Evolutionary conservation across 2,329 filamentous ascomycete genomes (phyloP).

Genomic region (Lachnellula arida): DNA sequence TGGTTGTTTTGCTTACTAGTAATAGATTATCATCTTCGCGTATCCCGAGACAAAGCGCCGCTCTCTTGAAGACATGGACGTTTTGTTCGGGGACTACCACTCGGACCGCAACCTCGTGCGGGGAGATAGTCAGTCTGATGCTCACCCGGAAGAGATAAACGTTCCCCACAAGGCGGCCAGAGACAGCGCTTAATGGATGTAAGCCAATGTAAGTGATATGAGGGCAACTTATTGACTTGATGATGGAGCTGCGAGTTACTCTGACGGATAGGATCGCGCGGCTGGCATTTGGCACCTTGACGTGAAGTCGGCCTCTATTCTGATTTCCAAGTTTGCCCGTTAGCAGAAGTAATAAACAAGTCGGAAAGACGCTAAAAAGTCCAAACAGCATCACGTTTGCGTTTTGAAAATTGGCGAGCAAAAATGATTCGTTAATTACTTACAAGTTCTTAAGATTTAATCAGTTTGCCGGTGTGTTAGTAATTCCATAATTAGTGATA

Average conservation of each 20-base stretch:
- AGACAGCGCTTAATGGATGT: background rate
- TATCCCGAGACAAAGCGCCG: slow-evolving; percentile 46
- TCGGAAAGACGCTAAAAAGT: background rate
- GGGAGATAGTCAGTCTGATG: background rate
- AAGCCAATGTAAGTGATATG: background rate
- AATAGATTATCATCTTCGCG: slow-evolving; percentile 37
- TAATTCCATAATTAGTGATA: no score
- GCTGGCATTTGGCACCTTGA: background rate
- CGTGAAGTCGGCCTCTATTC: no score
- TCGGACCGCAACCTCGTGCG: background rate
- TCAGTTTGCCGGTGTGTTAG: no score
- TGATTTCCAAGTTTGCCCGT: background rate
- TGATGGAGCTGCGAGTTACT: background rate
- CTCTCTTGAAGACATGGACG: slow-evolving; percentile 42
- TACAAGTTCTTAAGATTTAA: no score
- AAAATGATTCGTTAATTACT: no score
- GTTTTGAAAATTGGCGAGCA: no score
- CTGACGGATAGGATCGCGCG: background rate
- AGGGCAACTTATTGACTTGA: background rate
- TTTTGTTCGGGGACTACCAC: slow-evolving; percentile 32
- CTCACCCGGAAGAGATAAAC: background rate
- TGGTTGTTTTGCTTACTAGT: slow-evolving; percentile 4
- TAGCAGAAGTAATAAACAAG: background rate
- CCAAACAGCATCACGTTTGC: no score
- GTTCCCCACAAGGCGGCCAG: background rate